A percentile compares a stretch with the other conserved stretches of the same genome.
Conservation (phyloP, 805 yeast species). For the Blastobotrys robertii region DNA sequence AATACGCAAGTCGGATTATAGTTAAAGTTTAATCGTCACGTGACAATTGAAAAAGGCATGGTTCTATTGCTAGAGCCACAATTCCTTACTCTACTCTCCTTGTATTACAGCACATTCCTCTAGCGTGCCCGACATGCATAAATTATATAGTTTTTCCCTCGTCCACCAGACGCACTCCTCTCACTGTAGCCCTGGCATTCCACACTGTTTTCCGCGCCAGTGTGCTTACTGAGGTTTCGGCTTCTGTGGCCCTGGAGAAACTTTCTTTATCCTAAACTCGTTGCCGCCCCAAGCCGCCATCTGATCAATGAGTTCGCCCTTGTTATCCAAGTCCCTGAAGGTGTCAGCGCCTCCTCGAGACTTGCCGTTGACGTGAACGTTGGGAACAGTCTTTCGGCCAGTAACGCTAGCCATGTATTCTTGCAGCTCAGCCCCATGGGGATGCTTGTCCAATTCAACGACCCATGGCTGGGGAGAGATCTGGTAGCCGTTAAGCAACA, state of each 20-base stretch:
- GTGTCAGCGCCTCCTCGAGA: constrained; percentile 90
- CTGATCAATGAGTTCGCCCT: constrained; percentile 41
- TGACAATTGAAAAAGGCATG: no score
- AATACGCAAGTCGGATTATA: no score
- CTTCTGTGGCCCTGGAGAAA: constrained; percentile 4
- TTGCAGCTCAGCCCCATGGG: constrained; percentile 68
- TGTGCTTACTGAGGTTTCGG: constrained; percentile 5
- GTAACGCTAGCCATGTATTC: constrained; percentile 55
- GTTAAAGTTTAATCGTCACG: not conserved
- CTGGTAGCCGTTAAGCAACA: constrained; percentile 52
- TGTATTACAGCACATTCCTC: not conserved
- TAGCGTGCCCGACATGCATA: not conserved
- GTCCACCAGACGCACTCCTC: no score
- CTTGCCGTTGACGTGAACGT: constrained; percentile 61
- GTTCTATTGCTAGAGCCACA: no score
- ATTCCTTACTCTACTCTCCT: no score
- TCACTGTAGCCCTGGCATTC: not conserved
- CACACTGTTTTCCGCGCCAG: not conserved
- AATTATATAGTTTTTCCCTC: not conserved
- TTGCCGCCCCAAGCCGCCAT: constrained; percentile 47
- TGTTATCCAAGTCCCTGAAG: constrained; percentile 49
- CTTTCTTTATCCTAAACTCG: constrained; percentile 16
- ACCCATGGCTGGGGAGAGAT: constrained; percentile 63
- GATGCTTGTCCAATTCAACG: constrained; percentile 77
- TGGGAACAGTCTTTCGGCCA: constrained; percentile 86